These are phyloP conservation scores for Pythium plurisporium DNA, from an alignment of 352 stramenopile species.

Conservation along the genomic window DNA sequence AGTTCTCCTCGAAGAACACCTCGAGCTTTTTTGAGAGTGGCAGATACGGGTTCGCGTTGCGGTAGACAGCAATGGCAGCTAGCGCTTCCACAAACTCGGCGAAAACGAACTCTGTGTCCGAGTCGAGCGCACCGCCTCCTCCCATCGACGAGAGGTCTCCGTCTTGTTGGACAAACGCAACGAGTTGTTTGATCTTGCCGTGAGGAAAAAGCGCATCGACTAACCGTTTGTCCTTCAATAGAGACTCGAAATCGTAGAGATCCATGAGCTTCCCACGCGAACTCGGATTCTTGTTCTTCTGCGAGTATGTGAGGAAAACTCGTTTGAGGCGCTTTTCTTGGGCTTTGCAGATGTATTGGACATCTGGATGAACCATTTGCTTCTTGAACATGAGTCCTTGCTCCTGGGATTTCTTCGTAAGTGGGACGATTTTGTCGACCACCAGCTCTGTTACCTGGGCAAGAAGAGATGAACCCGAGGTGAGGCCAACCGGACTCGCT, in stretches of 20 bases:
- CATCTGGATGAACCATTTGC: conserved; percentile 73
- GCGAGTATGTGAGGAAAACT: conserved; percentile 63
- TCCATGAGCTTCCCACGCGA: conserved; percentile 72
- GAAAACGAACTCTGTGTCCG: conserved; percentile 74
- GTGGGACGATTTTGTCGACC: conserved; percentile 55
- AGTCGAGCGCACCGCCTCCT: conserved; percentile 32
- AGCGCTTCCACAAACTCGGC: conserved; percentile 75
- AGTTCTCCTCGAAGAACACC: conserved; percentile 72
- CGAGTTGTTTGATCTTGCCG: conserved; percentile 72
- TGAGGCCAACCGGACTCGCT: conserved; percentile 5
- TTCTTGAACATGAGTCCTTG: conserved; percentile 83
- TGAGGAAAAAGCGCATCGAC: conserved; percentile 73
- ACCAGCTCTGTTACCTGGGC: conserved; percentile 54
- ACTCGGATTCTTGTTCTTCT: conserved; percentile 68
- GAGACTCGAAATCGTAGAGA: conserved; percentile 58
- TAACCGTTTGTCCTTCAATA: conserved; percentile 65
- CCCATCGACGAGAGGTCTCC: conserved; percentile 46
- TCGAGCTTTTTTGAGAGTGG: conserved; percentile 74
- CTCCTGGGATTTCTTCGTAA: conserved; percentile 76
- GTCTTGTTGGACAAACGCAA: conserved; percentile 73
- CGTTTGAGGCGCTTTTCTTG: conserved; percentile 80
- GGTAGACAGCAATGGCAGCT: conserved; percentile 62
- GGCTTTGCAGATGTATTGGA: conserved; percentile 68
- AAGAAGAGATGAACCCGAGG: conserved; percentile 23
- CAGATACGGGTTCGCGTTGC: conserved; percentile 76